Base-by-base conservation (phyloP, 73 alveolate species). In the Paramecium octaurelia region DNA sequence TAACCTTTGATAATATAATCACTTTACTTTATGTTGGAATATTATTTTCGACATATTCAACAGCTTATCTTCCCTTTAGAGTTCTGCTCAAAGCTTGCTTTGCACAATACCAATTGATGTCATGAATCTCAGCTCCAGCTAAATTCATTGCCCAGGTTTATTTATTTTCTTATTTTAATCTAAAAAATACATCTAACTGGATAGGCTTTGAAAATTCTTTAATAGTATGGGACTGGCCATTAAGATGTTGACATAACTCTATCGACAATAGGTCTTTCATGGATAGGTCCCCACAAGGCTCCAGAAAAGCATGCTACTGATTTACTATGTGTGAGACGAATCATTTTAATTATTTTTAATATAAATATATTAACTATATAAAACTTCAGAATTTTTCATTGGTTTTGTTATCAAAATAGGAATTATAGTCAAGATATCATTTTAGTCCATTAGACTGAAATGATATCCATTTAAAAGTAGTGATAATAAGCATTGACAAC, bases 171-270 rank as follows among this genome's bases (percentile, higher is more conserved):
- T 43, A 27, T 35, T 40, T 23, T 48, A 71, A 29, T 60, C 16
- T n/a, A 12, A 60, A 16, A 87, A n/a, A 59, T 89, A 89, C 94
- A 84, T 89, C 94, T 89, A 23, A 89, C 58, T 38, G 94, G 94
- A 71, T 89, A 89, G 3, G 94, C 94, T 48, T 89, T 89, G 69
- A 89, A 89, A 27, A 89, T 42, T 89, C 94, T 89, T 71, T 89
- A 54, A 83, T 89, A 89, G 44, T 89, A 89, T 44, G 94, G 94
- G 84, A 71, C 94, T 58, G 94, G 94, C 94, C 94, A 89, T 38
- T 84, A 58, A 44, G 94, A 89, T 43, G 94, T 89, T 42, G 94
- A 89, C 94, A 89, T 89, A 40, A 89, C 94, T 89, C 94, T 89
- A 68, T 89, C 94, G 3, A 71, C 77, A 58, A 89, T 89, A 57